These are phyloP conservation scores for Curvularia sp. DNA, from an alignment of 2,329 filamentous ascomycete genomes.

Conservation along the genomic window DNA sequence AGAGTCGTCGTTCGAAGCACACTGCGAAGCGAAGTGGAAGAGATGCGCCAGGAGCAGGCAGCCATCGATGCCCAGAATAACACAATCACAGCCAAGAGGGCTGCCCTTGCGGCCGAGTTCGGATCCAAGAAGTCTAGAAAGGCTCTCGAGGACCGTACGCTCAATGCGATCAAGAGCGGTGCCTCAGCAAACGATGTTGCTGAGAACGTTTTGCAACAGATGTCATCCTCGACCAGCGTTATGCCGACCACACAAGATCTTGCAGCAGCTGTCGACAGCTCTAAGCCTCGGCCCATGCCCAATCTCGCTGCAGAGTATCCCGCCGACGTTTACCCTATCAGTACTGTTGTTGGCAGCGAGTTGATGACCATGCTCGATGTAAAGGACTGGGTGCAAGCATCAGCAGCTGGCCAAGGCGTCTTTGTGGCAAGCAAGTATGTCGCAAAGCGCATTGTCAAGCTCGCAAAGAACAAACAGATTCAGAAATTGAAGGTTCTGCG, in stretches of 20 bases:
- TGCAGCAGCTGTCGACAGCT: constrained; percentile 68
- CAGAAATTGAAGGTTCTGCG: constrained; percentile 57
- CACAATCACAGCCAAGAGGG: constrained; percentile 65
- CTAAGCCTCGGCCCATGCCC: constrained; percentile 75
- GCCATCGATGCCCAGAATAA: constrained; percentile 35
- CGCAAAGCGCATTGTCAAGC: constrained; percentile 65
- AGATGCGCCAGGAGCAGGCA: constrained; percentile 46
- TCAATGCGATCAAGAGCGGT: constrained; percentile 69
- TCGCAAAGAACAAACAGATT: constrained; percentile 61
- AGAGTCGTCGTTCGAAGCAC: constrained; percentile 63
- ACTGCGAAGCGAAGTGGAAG: constrained; percentile 53
- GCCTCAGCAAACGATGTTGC: constrained; percentile 41
- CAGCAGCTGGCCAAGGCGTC: constrained; percentile 65
- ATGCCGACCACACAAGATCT: constrained; percentile 73
- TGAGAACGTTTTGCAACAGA: constrained; percentile 64
- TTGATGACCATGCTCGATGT: constrained; percentile 72
- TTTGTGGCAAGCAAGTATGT: constrained; percentile 68
- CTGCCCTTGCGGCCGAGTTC: constrained; percentile 77
- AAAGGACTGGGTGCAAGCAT: constrained; percentile 75
- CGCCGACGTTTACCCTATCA: constrained; percentile 74
- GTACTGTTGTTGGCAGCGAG: constrained; percentile 70
- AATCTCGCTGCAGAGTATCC: constrained; percentile 72
- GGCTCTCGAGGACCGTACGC: constrained; percentile 70
- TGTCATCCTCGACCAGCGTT: constrained; percentile 66
- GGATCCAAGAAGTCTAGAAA: constrained; percentile 88